Evolutionary conservation across 1,139 yeast species (phyloP), one percentile per base, ranked within the genome.

Genomic region (Wickerhamomyces sp.): DNA sequence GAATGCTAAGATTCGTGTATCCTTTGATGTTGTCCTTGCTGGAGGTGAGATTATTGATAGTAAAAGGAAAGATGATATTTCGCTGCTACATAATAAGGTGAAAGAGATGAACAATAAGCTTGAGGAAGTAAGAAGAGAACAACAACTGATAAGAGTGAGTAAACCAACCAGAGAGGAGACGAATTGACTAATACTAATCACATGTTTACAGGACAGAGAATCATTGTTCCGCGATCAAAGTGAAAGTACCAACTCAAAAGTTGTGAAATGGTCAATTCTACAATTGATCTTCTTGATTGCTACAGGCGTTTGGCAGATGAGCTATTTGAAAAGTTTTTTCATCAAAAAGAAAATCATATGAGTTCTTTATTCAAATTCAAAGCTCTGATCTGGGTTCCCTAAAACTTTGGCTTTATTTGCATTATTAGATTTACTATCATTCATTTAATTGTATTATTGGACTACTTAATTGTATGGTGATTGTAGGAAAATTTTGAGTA

Each of bases 341-440:
- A 68, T 75, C 37, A 78, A 78, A 55, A 79, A 75, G 47, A 78
- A 78, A 56, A 64, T 75, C n/a, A n/a, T n/a, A n/a, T n/a, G n/a
- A n/a, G n/a, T n/a, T n/a, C n/a, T n/a, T n/a, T n/a, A n/a, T n/a
- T n/a, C n/a, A n/a, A n/a, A n/a, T n/a, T n/a, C n/a, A n/a, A n/a
- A n/a, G n/a, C n/a, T n/a, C n/a, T n/a, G n/a, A n/a, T n/a, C n/a
- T n/a, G n/a, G n/a, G n/a, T n/a, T n/a, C n/a, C n/a, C n/a, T n/a
- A n/a, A n/a, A n/a, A n/a, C n/a, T n/a, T n/a, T n/a, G n/a, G n/a
- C n/a, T n/a, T n/a, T n/a, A n/a, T n/a, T n/a, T n/a, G n/a, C n/a
- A n/a, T n/a, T n/a, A n/a, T n/a, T n/a, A n/a, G n/a, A n/a, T n/a
- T n/a, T n/a, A n/a, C n/a, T n/a, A n/a, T n/a, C n/a, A n/a, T n/a